phyloP scores from a whole-genome alignment of 1,284 basidiomycete species.

The Fomitopsis palustris region DNA sequence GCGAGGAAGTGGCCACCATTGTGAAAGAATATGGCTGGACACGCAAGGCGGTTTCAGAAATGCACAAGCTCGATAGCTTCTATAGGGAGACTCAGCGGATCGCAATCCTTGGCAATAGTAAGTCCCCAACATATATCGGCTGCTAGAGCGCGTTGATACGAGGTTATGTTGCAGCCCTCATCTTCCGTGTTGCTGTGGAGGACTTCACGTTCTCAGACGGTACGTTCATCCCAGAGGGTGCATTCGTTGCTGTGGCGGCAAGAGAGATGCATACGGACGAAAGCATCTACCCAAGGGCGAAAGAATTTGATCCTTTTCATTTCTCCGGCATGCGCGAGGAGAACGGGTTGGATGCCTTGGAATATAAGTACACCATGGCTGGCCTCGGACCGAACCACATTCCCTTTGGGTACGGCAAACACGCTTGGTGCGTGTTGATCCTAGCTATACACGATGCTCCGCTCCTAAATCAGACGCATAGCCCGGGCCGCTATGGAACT shows the following conservation, averaged over 20 bases:
- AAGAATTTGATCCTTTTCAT: conserved; percentile 6
- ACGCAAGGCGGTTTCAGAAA: conserved; percentile 33
- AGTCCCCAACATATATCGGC: not conserved
- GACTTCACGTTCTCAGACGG: conserved; percentile 40
- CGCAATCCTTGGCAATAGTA: not conserved
- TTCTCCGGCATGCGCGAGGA: conserved; percentile 8
- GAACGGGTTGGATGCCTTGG: conserved; percentile 13
- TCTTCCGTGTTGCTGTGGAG: conserved; percentile 23
- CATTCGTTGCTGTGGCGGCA: conserved; percentile 27
- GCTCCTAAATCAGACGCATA: conserved; percentile 26
- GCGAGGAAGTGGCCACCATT: conserved; percentile 36
- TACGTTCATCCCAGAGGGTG: conserved; percentile 37
- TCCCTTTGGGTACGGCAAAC: conserved; percentile 22
- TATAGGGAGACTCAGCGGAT: conserved; percentile 38
- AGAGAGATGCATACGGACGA: conserved; percentile 9
- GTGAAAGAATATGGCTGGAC: conserved; percentile 37
- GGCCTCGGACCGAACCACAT: conserved; percentile 19
- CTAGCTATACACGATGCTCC: conserved; percentile 16
- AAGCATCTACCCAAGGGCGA: conserved; percentile 6
- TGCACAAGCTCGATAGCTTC: conserved; percentile 46
- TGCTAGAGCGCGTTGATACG: not conserved
- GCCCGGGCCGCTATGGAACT: conserved; percentile 44
- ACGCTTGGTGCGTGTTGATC: conserved; percentile 14
- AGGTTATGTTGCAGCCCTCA: not conserved
- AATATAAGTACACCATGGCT: conserved; percentile 19